Evolutionary conservation across 2,329 filamentous ascomycete genomes (phyloP).

Genomic region (Penicillium occitanis): DNA sequence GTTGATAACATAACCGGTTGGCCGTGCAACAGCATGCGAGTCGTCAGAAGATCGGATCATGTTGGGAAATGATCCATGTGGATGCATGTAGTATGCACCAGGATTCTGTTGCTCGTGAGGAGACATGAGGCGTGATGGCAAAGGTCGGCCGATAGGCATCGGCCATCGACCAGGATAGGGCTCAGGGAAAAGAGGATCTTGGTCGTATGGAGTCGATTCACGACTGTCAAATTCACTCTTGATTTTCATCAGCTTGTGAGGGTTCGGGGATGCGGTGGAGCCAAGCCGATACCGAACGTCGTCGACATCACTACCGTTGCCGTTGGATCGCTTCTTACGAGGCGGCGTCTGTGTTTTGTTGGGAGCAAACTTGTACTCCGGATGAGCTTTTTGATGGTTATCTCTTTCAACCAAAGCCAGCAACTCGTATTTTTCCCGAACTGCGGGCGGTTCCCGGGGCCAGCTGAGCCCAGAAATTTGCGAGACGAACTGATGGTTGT

Average conservation of each 20-base stretch:
- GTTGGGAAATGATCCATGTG: conserved; percentile 42
- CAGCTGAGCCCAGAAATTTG: conserved; percentile 83
- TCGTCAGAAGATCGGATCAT: conserved; percentile 39
- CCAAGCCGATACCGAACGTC: conserved; percentile 27
- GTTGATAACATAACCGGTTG: conserved; percentile 26
- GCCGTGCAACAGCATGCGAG: conserved; percentile 46
- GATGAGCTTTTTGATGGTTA: conserved; percentile 82
- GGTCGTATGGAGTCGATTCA: conserved; percentile 36
- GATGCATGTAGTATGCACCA: conserved; percentile 11
- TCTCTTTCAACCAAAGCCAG: conserved; percentile 77
- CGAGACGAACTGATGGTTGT: conserved; percentile 93
- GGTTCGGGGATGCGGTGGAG: not conserved
- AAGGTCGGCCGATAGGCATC: conserved; percentile 51
- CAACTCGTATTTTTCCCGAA: conserved; percentile 73
- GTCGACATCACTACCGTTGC: conserved; percentile 43
- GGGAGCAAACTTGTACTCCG: conserved; percentile 91
- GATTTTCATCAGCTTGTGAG: conserved; percentile 26
- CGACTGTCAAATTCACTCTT: conserved; percentile 35
- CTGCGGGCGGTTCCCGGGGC: conserved; percentile 71
- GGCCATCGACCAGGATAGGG: conserved; percentile 36
- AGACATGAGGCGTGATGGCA: conserved; percentile 1
- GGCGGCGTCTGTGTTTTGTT: conserved; percentile 60
- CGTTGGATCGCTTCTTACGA: conserved; percentile 51
- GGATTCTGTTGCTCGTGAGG: conserved; percentile 3
- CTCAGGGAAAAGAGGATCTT: conserved; percentile 27